phyloP scores from a whole-genome alignment of 345 rosid genomes.

The Hibiscus mutabilis region DNA sequence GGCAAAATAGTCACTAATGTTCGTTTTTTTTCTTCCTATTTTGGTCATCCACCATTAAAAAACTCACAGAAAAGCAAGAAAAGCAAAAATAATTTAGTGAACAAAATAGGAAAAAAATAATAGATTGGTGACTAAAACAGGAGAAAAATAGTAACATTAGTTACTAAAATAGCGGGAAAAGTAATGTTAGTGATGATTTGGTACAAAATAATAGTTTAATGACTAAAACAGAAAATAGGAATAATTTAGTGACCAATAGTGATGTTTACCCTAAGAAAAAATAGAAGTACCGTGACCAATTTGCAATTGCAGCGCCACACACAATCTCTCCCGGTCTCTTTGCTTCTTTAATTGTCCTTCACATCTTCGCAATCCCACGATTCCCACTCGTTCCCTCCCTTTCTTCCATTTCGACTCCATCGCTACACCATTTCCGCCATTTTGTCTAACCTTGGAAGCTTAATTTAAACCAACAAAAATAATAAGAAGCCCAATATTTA shows the following conservation, averaged over 20 bases:
- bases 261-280: not conserved
- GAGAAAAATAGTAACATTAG: too few species aligned
- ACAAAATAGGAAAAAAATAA: too few species aligned
- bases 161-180: too few species aligned
- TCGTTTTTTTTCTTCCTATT: too few species aligned
- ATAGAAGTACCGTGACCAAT: not conserved
- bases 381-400: not conserved
- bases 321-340: not conserved
- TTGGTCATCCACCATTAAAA: too few species aligned
- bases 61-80: too few species aligned
- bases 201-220: too few species aligned
- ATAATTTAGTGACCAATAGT: too few species aligned
- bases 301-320: not conserved
- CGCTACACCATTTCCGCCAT: not conserved
- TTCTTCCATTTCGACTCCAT: not conserved
- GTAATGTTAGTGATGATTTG: too few species aligned
- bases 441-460: not conserved
- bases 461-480: not conserved
- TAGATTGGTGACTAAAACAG: too few species aligned
- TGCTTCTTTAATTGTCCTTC: not conserved
- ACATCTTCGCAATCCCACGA: not conserved
- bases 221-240: not conserved
- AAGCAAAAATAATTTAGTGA: too few species aligned
- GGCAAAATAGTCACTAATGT: too few species aligned
- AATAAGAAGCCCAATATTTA: not conserved